A percentile compares a stretch with the other conserved stretches of the same genome.
phyloP scores from a whole-genome alignment of 225 moss, liverwort and hornwort species.

The Straminergon stramineum region DNA sequence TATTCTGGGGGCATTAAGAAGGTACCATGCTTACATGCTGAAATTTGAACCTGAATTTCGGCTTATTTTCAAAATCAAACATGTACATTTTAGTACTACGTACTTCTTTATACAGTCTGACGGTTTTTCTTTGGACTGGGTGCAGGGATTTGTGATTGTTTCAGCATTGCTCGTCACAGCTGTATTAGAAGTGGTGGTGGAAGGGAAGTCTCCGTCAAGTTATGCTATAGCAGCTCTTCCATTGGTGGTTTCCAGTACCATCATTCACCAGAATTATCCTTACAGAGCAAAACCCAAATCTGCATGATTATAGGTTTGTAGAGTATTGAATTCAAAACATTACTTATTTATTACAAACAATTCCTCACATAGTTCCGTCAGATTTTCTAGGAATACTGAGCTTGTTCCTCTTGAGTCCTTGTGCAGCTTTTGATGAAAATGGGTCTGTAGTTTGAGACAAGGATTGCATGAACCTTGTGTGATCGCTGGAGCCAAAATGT shows the following conservation, averaged over 20 bases:
- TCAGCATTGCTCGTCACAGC: conserved; percentile 94
- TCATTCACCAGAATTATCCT: conserved; percentile 80
- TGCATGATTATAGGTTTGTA: conserved; percentile 17
- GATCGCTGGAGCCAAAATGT: no score
- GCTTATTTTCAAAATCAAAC: neutral
- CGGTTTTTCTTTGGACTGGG: neutral
- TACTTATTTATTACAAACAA: neutral
- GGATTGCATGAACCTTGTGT: neutral
- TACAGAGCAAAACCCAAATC: conserved; percentile 45
- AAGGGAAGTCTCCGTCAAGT: conserved; percentile 64
- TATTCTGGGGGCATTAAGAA: conserved; percentile 97
- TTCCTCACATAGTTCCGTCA: neutral
- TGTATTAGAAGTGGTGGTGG: conserved; percentile 64
- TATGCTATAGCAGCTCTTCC: conserved; percentile 79
- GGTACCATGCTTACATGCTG: conserved; percentile 23
- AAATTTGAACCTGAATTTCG: neutral
- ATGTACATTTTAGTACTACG: neutral
- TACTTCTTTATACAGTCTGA: neutral
- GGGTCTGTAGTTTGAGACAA: neutral
- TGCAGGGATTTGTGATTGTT: conserved; percentile 94
- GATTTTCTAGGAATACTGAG: neutral
- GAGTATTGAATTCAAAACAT: neutral
- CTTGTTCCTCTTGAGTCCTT: neutral
- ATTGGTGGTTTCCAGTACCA: conserved; percentile 81
- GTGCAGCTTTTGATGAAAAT: neutral